Evolutionary conservation across 1,284 basidiomycete genomes (phyloP).

Genomic region (Inonotus hispidus): DNA sequence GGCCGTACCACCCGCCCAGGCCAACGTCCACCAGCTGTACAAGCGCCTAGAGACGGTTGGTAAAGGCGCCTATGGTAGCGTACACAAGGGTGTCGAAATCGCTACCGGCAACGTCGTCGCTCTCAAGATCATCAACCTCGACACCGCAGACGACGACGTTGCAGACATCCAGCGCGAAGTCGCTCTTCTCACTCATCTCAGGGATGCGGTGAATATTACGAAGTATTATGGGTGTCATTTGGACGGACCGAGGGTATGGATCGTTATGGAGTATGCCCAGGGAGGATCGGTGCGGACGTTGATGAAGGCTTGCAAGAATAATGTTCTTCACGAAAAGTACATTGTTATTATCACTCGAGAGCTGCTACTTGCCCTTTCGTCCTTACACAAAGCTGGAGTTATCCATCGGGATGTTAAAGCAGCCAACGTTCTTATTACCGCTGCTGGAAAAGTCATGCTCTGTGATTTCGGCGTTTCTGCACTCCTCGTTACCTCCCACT

Average conservation of each 20-base stretch:
- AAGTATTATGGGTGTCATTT: slow-evolving; percentile 96
- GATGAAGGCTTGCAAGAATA: slow-evolving; percentile 78
- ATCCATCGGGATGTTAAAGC: slow-evolving; percentile 98
- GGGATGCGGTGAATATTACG: slow-evolving; percentile 88
- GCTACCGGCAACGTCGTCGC: slow-evolving; percentile 85
- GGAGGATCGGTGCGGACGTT: slow-evolving; percentile 93
- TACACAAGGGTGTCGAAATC: slow-evolving; percentile 89
- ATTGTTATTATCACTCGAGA: slow-evolving; percentile 87
- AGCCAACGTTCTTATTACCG: slow-evolving; percentile 89
- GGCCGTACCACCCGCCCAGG: neutral
- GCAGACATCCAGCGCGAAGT: slow-evolving; percentile 97
- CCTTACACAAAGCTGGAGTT: slow-evolving; percentile 90
- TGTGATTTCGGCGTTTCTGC: slow-evolving; percentile 98
- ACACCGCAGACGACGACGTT: slow-evolving; percentile 95
- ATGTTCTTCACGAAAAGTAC: slow-evolving; percentile 85
- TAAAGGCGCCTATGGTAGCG: slow-evolving; percentile 94
- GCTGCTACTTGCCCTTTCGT: slow-evolving; percentile 79
- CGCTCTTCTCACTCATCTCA: slow-evolving; percentile 83
- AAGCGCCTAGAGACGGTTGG: slow-evolving; percentile 64
- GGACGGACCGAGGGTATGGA: slow-evolving; percentile 95
- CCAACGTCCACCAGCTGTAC: slow-evolving; percentile 41
- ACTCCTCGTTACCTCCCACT: slow-evolving; percentile 77
- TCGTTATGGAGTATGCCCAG: slow-evolving; percentile 97
- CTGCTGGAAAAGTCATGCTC: slow-evolving; percentile 84
- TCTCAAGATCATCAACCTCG: slow-evolving; percentile 97